Evolutionary conservation across 352 stramenopile species (phyloP), one percentile per base, ranked within the genome.

Genomic region (Nothophytophthora sp.): DNA sequence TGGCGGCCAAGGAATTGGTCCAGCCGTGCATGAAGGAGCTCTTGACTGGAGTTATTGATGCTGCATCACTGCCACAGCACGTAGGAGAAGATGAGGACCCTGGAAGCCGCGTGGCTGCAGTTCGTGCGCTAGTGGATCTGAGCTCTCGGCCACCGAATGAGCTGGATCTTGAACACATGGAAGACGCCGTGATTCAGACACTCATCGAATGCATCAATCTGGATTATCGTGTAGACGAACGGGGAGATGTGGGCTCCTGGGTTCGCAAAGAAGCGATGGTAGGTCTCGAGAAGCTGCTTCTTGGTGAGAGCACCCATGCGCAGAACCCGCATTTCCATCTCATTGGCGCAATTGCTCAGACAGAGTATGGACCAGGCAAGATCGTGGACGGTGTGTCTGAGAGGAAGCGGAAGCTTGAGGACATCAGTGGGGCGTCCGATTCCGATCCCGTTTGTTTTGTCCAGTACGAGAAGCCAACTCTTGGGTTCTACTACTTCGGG

Each of bases 221-320:
- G 39, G 97, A 99, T 70, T 99, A 99, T 64, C 93, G 86, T 19
- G 86, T 96, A 10, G 97, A 99, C 72, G 96, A 98, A 70, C 86
- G 97, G 34, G 97, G 97, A 5, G 97, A 99, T 73, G 96, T 99
- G n/a, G 97, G 97, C 10, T 99, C 96, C 10, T 99, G 97, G 97
- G 96, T 97, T 33, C 82, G 97, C 30, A 96, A 97, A 56, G 92
- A 90, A 57, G 93, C 96, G 13, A 97, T 99, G 80, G 46, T 93
- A 22, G 95, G 85, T 10, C 67, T 99, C 8, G 77, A 96, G 52
- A 66, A 64, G 32, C 48, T 99, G 12, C 53, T 96, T 28, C 72
- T 86, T 18, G 64, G 66, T 13, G 46, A 74, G 22, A 64, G 29
- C 22, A 64, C 54, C 11, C 45, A 67, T 25, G 50, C 59, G 57